Percentiles rank a stretch among this genome's conserved stretches.
phyloP scores from a whole-genome alignment of 139 green algal genomes.

The Chlorella sp. region DNA sequence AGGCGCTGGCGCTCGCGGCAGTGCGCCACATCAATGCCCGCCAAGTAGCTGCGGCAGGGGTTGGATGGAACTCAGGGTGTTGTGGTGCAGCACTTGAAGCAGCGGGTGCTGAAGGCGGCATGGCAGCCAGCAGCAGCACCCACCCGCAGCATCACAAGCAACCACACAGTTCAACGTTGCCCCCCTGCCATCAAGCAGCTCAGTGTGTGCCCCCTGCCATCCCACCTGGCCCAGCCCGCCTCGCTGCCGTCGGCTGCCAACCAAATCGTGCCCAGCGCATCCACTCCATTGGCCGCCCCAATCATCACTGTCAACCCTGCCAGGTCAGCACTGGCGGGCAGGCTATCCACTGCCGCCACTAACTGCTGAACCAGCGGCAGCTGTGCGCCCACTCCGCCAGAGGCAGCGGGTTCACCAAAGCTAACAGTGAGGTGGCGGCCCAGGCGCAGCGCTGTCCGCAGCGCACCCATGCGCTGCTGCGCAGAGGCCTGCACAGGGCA shows the following conservation, averaged over 20 bases:
- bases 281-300: conserved; percentile 37
- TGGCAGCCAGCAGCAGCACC: too few species aligned
- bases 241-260: conserved; percentile 38
- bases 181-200: too few species aligned
- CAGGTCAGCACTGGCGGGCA: conserved; percentile 25
- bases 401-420: conserved; percentile 33
- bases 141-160: too few species aligned
- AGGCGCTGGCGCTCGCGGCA: conserved; percentile 17
- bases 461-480: conserved; percentile 44
- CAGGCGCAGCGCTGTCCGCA: conserved; percentile 66
- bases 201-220: too few species aligned
- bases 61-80: neutral
- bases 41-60: conserved; percentile 32
- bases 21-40: conserved; percentile 3
- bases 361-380: conserved; percentile 26
- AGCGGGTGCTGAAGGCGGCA: too few species aligned
- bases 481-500: conserved; percentile 31
- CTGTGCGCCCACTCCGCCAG: conserved; percentile 25
- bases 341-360: conserved; percentile 11
- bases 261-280: conserved; percentile 50
- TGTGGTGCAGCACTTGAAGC: too few species aligned
- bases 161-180: too few species aligned
- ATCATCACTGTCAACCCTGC: conserved; percentile 33
- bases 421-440: conserved; percentile 40
- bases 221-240: conserved; percentile 43